Evolutionary conservation across 1,139 yeast genomes (phyloP).

Genomic region (Pichia sp.): DNA sequence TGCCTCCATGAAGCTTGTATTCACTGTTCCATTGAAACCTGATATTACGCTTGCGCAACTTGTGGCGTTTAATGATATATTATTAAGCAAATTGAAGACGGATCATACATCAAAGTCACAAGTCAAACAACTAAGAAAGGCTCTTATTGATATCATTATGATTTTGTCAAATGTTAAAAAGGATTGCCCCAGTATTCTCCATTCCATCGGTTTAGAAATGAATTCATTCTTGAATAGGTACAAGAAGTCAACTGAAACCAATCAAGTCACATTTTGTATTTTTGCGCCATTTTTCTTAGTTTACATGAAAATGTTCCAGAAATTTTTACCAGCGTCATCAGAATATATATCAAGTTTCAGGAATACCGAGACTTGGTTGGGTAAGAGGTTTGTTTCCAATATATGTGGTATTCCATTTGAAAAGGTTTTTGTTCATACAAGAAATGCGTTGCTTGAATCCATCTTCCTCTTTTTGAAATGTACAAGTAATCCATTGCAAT

Average conservation of each 20-base stretch:
- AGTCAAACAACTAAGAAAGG: conserved; percentile 21
- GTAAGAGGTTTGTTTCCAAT: conserved; percentile 18
- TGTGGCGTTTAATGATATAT: conserved; percentile 18
- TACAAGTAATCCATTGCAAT: conserved; percentile 27
- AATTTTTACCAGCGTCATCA: conserved; percentile 17
- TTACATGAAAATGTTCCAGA: conserved; percentile 20
- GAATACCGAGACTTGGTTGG: conserved; percentile 15
- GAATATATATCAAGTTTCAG: conserved; percentile 11
- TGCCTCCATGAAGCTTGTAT: neutral
- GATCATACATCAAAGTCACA: conserved; percentile 3
- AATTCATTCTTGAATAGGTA: conserved; percentile 15
- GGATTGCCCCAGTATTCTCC: conserved; percentile 8
- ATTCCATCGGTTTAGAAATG: conserved; percentile 15
- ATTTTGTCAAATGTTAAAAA: conserved; percentile 24
- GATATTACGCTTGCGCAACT: conserved; percentile 3
- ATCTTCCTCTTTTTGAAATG: conserved; percentile 21
- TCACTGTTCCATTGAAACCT: conserved; percentile 8
- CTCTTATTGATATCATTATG: conserved; percentile 25
- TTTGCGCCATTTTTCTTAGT: conserved; percentile 26
- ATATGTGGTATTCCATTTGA: conserved; percentile 21
- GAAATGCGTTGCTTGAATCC: conserved; percentile 23
- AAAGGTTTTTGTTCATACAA: conserved; percentile 13
- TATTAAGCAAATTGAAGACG: conserved; percentile 4
- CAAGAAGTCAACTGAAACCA: conserved; percentile 2
- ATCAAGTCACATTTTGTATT: conserved; percentile 11